Evolutionary conservation across 495 filamentous ascomycete genomes (phyloP).

Genomic region (Sphaerosporella brunnea): DNA sequence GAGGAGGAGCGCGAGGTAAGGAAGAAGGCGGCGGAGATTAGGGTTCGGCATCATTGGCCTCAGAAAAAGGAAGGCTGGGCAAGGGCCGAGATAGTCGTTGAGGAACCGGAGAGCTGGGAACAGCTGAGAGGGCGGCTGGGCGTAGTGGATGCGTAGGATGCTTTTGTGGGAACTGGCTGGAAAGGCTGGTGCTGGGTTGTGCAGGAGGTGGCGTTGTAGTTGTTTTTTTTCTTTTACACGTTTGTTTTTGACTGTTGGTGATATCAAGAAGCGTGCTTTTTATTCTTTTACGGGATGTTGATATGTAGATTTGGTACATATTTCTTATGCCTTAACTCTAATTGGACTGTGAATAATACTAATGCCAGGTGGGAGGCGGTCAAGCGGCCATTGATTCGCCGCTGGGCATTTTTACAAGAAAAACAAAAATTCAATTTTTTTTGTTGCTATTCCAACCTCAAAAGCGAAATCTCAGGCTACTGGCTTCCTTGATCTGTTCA

Average conservation of each 20-base stretch:
- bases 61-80: conserved; percentile 4
- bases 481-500: no score
- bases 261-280: conserved; percentile 4
- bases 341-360: no score
- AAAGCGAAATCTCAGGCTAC: no score
- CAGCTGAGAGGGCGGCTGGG: conserved; percentile 25
- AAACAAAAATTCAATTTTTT: no score
- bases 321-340: no score
- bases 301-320: no score
- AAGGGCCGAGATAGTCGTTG: conserved; percentile 27
- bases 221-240: conserved; percentile 13
- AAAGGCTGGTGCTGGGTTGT: no score
- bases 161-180: not conserved
- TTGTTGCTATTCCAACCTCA: no score
- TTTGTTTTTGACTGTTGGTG: conserved; percentile 1
- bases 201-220: no score
- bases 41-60: not conserved
- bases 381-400: no score
- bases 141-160: not conserved
- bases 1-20: not conserved
- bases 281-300: conserved; percentile 2
- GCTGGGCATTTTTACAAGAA: no score
- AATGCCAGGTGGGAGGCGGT: no score
- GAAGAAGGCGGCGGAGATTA: not conserved
- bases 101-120: conserved; percentile 28